These are phyloP conservation scores for Claviceps sp. DNA, from an alignment of 2,329 filamentous ascomycete species.

Conservation along the genomic window DNA sequence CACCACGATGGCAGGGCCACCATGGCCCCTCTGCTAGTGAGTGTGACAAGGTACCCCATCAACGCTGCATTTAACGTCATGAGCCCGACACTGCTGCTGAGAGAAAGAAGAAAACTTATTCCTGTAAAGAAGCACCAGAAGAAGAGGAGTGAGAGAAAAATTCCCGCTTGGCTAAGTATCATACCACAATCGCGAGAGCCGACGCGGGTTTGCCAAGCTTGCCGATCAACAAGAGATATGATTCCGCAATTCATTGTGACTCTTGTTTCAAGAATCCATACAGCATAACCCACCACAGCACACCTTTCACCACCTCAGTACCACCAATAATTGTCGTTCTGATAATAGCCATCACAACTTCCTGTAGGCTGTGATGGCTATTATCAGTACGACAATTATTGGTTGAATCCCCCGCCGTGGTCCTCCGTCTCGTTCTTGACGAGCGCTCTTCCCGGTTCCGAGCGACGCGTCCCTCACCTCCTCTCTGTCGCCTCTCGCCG, in stretches of 20 bases:
- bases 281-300: too few relatives aligned
- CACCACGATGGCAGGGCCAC: slow-evolving; percentile 23
- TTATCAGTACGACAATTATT: too few relatives aligned
- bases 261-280: too few relatives aligned
- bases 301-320: too few relatives aligned
- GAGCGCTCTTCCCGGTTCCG: slow-evolving; percentile 29
- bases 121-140: slow-evolving; percentile 11
- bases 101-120: slow-evolving; percentile 13
- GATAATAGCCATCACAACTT: too few relatives aligned
- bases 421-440: slow-evolving; percentile 21
- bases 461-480: slow-evolving; percentile 20
- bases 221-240: background rate
- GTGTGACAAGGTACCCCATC: too few relatives aligned
- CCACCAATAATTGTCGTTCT: too few relatives aligned
- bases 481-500: too few relatives aligned
- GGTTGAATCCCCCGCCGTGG: slow-evolving; percentile 21
- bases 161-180: slow-evolving; percentile 11
- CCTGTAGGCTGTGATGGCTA: too few relatives aligned
- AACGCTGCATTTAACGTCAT: too few relatives aligned
- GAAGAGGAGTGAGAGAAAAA: slow-evolving; percentile 5
- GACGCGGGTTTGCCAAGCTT: slow-evolving; percentile 30
- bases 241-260: too few relatives aligned
- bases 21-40: slow-evolving; percentile 14
- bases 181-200: slow-evolving; percentile 23
- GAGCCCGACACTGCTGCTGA: too few relatives aligned